Evolutionary conservation across 495 filamentous ascomycete genomes (phyloP), one percentile per base, ranked within the genome.

Genomic region (Aspergillus bertholletiae): DNA sequence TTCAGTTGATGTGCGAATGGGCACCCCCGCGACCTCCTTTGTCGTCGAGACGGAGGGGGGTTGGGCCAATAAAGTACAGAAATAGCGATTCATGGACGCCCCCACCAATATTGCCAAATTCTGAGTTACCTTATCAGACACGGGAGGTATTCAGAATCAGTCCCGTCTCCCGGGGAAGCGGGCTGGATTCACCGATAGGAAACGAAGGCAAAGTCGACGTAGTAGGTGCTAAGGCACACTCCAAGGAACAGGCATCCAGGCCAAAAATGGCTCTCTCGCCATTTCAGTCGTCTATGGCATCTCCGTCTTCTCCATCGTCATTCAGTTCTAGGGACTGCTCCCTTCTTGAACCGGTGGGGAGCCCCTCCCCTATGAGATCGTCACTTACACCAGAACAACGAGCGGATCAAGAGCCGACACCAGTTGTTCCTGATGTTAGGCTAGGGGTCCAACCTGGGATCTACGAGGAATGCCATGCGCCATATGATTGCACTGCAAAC

Each of bases 1-100:
- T 55, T 6, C 15, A 22, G 2, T 18, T 55, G 34, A 5, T 34
- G 6, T 60, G 57, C 32, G 48, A 56, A 46, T 60, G 57, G 57
- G n/a, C 32, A 3, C 34, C 12, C n/a, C 41, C 48, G 7, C 51
- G 43, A 23, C 48, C 48, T 4, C 51, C 57, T 4, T 22, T 60
- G 24, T 47, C 52, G 8, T 30, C 46, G 24, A 51, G 57, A 17
- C 37, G 57, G 20, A 30, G 57, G 26, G 57, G 57, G 7, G 49
- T 55, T 11, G 57, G 57, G 17, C 57, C 57, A 8, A 53, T 60
- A 17, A 60, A 60, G 37, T 23, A 46, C 46, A 51, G 56, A 0
- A 24, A 55, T 39, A 26, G 41, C 12, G 15, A 37, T n/a, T 5
- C 21, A 13, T 60, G 57, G 57, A 28, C 43, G 4, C 57, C 57